Evolutionary conservation across 2,329 filamentous ascomycete species (phyloP).

Genomic region (Talaromyces sp.): DNA sequence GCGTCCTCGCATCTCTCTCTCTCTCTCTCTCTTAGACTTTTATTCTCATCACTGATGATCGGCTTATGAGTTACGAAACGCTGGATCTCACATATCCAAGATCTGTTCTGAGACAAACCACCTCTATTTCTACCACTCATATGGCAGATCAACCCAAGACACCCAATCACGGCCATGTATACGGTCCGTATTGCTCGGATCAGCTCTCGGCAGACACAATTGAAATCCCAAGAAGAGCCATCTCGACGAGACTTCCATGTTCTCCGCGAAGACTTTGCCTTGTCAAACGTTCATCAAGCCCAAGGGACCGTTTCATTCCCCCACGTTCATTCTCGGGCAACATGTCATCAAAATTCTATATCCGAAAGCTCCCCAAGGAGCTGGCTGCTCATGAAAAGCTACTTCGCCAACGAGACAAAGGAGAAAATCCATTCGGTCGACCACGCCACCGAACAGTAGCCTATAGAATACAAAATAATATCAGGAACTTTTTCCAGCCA

Average conservation of each 20-base stretch:
- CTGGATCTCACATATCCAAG: not conserved
- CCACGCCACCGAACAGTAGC: constrained; percentile 27
- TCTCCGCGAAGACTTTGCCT: not conserved
- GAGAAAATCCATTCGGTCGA: constrained; percentile 54
- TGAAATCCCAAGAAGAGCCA: not conserved
- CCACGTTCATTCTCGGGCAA: constrained; percentile 40
- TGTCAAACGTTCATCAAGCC: not conserved
- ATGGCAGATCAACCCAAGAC: not conserved
- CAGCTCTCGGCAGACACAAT: not conserved
- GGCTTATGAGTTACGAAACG: not conserved
- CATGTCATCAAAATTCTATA: constrained; percentile 49
- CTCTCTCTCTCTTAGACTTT: not conserved
- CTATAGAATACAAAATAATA: constrained; percentile 17
- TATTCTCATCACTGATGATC: constrained; percentile 2
- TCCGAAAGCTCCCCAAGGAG: constrained; percentile 48
- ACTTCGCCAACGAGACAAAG: constrained; percentile 41
- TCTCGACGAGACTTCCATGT: not conserved
- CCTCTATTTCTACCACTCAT: not conserved
- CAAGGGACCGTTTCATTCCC: constrained; percentile 57
- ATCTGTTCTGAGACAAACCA: not conserved
- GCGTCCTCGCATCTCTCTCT: constrained; percentile 6
- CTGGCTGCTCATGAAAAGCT: constrained; percentile 48
- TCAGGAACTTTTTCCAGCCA: constrained; percentile 21
- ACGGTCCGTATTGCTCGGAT: not conserved
- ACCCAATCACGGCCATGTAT: not conserved